Conservation (phyloP, 2,329 filamentous ascomycete genomes). For the Neoscytalidium dimidiatum region DNA sequence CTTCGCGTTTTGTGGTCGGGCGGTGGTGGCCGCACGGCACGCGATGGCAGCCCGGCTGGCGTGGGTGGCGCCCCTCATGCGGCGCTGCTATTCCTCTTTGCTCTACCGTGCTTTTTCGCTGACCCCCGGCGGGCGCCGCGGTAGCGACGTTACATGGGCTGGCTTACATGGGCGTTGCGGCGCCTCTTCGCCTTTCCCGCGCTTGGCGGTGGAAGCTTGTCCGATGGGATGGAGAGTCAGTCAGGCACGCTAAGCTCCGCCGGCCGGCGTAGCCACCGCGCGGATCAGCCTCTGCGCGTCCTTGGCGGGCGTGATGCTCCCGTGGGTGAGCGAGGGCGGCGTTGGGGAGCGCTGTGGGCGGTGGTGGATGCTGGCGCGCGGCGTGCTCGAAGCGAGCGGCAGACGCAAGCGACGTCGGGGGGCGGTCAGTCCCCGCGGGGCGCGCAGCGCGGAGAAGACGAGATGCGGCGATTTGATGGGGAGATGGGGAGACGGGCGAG, state of each 20-base stretch:
- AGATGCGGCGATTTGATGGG: background rate
- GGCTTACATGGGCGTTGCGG: slow-evolving; percentile 11
- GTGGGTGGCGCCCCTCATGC: background rate
- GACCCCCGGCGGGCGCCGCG: background rate
- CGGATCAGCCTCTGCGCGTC: background rate
- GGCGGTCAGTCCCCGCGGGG: background rate
- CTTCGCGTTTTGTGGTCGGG: background rate
- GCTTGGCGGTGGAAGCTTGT: slow-evolving; percentile 16
- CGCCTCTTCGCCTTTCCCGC: slow-evolving; percentile 8
- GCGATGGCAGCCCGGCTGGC: background rate
- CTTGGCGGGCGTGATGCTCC: background rate
- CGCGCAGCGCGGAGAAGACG: background rate
- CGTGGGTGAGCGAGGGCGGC: background rate
- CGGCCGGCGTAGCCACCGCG: background rate
- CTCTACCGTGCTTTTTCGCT: background rate
- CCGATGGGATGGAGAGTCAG: slow-evolving; percentile 1
- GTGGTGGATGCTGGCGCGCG: background rate
- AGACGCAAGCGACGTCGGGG: too few relatives aligned
- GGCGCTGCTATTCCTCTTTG: background rate
- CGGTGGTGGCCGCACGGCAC: background rate
- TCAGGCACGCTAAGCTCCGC: background rate
- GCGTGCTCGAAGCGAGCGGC: background rate
- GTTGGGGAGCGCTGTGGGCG: background rate
- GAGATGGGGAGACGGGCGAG: background rate
- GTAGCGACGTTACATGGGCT: slow-evolving; percentile 13